Evolutionary conservation across 148 eudicot species (phyloP).

Genomic region (Hydrangea macrophylla): DNA sequence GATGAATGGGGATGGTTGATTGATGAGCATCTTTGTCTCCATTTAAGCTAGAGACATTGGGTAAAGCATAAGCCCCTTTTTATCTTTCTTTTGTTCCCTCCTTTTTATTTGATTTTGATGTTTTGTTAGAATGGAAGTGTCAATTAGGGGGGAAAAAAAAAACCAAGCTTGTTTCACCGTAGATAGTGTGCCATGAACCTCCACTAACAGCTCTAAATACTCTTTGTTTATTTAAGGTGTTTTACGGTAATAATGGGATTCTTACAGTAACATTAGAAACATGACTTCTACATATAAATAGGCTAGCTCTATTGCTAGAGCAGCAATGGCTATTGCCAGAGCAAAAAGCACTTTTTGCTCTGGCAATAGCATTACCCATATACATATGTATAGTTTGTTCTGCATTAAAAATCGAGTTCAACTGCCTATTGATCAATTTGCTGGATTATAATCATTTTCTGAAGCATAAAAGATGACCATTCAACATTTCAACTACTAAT

Average conservation of each 20-base stretch:
- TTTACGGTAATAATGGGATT: background rate
- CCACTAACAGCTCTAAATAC: conserved; percentile 9
- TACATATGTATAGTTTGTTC: background rate
- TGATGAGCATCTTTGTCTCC: conserved; percentile 42
- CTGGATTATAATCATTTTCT: background rate
- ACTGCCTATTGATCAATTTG: background rate
- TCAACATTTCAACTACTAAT: background rate
- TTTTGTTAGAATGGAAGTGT: conserved; percentile 16
- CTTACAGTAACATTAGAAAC: background rate
- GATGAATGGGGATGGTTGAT: conserved; percentile 17
- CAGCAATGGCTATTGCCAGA: too few relatives aligned
- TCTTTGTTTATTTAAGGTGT: background rate
- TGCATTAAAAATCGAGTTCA: background rate
- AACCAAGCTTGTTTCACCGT: conserved; percentile 40
- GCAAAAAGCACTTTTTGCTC: too few relatives aligned
- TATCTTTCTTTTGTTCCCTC: conserved; percentile 18
- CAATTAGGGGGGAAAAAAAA: conserved; percentile 1
- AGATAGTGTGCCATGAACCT: conserved; percentile 43
- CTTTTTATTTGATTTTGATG: conserved; percentile 19
- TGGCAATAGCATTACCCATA: background rate
- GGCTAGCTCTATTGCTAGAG: too few relatives aligned
- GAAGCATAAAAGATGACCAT: background rate
- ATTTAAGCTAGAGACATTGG: conserved; percentile 33
- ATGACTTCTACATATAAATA: background rate
- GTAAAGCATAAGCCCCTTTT: conserved; percentile 23